Base-by-base conservation (phyloP, 2,329 filamentous ascomycete species). In the Diaporthe capsici region DNA sequence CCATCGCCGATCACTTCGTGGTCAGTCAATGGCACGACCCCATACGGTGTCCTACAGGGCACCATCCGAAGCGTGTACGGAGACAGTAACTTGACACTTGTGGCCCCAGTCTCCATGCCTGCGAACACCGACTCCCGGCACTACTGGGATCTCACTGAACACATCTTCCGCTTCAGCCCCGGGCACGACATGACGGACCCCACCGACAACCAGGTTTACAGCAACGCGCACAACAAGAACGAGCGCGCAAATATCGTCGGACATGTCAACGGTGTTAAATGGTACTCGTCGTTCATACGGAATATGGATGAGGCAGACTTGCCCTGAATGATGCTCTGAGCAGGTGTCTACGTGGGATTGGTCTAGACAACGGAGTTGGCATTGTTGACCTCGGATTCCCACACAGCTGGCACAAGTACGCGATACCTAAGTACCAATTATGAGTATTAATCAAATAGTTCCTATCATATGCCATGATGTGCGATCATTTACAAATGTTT, bases 1-100 rank as follows among this genome's bases (percentile, higher is more conserved):
- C 86, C 89, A 0, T 90, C 91, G 0, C 91, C 91, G 4, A 84
- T 92, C 0, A 89, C 91, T 0, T 90, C 91, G 0, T 90, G 88
- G 0, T 82, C 84, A 4, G 84, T 85, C 1, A 82, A 85, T n/a
- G 81, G 78, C 71, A 81, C 81, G 12, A 84, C 83, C 10, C 85
- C 87, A 1, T 91, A 87, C 81, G 81, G 85, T 4, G 79, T 89
- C 3, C 84, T 92, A 28, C 87, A 89, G 0, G 89, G 89, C 3
- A 91, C 88, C 0, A 87, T 82, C 73, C 86, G 84, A 75, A 88
- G 82, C 44, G 79, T 89, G 1, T 88, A 88, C 55, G 86, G 88
- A 1, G 83, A 86, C 3, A 34, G 28, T 1, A 84, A 87, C 3
- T 83, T 89, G 2, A 51, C 74, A 6, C 84, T 92, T 4, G 87